Percentiles rank a stretch among this genome's conserved stretches.
phyloP scores from a whole-genome alignment of 352 stramenopile species.

The Phytopythium cucurbitacearum region DNA sequence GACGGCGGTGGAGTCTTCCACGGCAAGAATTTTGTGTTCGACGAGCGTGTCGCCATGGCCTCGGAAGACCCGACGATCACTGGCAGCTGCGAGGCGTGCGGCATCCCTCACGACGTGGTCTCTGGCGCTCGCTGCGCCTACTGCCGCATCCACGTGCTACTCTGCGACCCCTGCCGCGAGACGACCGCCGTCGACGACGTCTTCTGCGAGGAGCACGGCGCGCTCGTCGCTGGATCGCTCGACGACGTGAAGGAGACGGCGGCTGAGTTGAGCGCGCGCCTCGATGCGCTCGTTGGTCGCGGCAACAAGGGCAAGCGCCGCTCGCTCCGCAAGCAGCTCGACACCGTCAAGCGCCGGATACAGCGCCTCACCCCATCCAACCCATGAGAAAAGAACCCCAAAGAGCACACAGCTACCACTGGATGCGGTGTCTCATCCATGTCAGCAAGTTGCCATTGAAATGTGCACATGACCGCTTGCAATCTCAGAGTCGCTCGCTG shows the following conservation, averaged over 20 bases:
- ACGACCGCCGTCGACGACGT: conserved; percentile 21
- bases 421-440: too few relatives aligned
- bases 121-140: conserved; percentile 63
- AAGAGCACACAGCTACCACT: too few relatives aligned
- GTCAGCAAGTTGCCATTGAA: too few relatives aligned
- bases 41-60: conserved; percentile 70
- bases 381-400: too few relatives aligned
- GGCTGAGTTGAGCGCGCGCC: conserved; percentile 21
- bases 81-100: conserved; percentile 58
- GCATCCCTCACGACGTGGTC: conserved; percentile 55
- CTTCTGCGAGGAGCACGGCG: conserved; percentile 58
- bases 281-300: conserved; percentile 34
- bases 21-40: conserved; percentile 87
- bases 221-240: conserved; percentile 37
- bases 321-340: conserved; percentile 78
- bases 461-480: too few relatives aligned
- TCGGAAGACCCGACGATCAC: conserved; percentile 50
- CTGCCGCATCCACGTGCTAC: conserved; percentile 76
- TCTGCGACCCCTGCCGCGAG: conserved; percentile 48
- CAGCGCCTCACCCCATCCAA: conserved; percentile 14
- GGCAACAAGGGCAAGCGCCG: conserved; percentile 63
- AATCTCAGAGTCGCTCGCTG: too few relatives aligned
- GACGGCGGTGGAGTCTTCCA: conserved; percentile 66
- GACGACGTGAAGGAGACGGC: conserved; percentile 30
- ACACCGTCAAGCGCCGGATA: conserved; percentile 64